Base-by-base conservation (phyloP, 768 basidiomycete genomes). In the Tulasnella calospora region DNA sequence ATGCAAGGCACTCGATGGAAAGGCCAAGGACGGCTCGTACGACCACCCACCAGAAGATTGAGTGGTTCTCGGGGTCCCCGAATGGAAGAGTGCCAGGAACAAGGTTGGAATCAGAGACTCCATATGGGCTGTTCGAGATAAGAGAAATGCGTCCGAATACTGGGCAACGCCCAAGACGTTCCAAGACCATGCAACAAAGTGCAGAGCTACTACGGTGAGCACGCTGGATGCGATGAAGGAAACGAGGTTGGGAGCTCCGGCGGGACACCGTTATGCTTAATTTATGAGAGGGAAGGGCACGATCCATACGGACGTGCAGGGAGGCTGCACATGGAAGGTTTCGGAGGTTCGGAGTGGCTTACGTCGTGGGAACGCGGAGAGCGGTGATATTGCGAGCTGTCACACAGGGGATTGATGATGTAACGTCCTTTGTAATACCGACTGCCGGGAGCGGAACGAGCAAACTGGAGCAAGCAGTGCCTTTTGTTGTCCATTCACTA, bases 321-420 rank as follows among this genome's bases (percentile, higher is more conserved):
- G 38, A 71, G 71, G 23, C 33, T 38, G 71, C 41, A 71, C 71
- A 44, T 38, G 71, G 41, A 17, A 27, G 33, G 71, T 71, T 71
- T 38, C 71, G 71, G 71, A 44, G n/a, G 30, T 71, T 71, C 41
- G 71, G 41, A 35, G 71, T 27, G 35, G 71, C 71, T 71, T 15
- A 33, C 12, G 17, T 23, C 67, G 67, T 30, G 36, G 71, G 9
- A 71, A 71, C 13, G 23, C 71, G 71, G 71, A 71, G 55, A 57
- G 27, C n/a, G n/a, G 55, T 6, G 55, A 7, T 57, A 3, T 21
- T 7, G 4, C 9, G 8, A 71, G 23, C 10, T 19, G 33, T 36
- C 71, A 44, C 35, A 23, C 71, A 44, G 71, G 71, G 23, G 71
- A 15, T 17, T 38, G 38, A 5, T 40, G 3, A 7, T 3, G 30